Conservation (phyloP, 108 stramenopile genomes). For the Cyclotella choctawhatcheeana region DNA sequence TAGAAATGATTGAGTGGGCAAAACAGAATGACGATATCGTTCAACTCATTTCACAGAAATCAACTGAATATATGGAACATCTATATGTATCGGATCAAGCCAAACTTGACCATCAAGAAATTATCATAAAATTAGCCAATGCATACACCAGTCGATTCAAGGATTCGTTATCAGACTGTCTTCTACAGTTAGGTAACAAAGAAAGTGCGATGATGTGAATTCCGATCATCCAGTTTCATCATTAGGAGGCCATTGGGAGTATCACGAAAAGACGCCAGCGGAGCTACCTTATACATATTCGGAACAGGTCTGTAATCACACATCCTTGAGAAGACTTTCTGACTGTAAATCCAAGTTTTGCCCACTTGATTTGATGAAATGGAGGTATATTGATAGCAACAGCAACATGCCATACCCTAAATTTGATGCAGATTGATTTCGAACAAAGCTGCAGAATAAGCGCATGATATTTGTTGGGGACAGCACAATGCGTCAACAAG, state of each 20-base stretch:
- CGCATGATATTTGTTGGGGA: slow-evolving; percentile 21
- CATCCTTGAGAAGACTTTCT: not conserved
- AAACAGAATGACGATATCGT: too few relatives aligned
- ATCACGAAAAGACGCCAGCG: too few relatives aligned
- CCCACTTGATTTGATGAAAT: not conserved
- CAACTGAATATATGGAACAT: too few relatives aligned
- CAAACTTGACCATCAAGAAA: too few relatives aligned
- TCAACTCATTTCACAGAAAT: too few relatives aligned
- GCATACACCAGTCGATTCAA: too few relatives aligned
- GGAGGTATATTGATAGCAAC: not conserved
- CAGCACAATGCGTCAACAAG: slow-evolving; percentile 27
- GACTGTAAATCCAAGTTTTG: not conserved
- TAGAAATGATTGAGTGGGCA: slow-evolving; percentile 56
- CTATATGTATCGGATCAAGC: too few relatives aligned
- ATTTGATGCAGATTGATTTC: slow-evolving; percentile 21
- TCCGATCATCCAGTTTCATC: too few relatives aligned
- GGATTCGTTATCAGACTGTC: too few relatives aligned
- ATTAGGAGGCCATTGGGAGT: not conserved
- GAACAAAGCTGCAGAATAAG: slow-evolving; percentile 17
- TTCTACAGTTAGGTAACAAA: too few relatives aligned
- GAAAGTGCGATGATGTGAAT: too few relatives aligned
- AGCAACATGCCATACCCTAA: slow-evolving; percentile 19
- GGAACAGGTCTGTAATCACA: not conserved
- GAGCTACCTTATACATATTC: not conserved
- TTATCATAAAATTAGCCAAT: too few relatives aligned